These are phyloP conservation scores for Cryptosporidium canis DNA, from an alignment of 169 alveolate genomes.

Conservation along the genomic window DNA sequence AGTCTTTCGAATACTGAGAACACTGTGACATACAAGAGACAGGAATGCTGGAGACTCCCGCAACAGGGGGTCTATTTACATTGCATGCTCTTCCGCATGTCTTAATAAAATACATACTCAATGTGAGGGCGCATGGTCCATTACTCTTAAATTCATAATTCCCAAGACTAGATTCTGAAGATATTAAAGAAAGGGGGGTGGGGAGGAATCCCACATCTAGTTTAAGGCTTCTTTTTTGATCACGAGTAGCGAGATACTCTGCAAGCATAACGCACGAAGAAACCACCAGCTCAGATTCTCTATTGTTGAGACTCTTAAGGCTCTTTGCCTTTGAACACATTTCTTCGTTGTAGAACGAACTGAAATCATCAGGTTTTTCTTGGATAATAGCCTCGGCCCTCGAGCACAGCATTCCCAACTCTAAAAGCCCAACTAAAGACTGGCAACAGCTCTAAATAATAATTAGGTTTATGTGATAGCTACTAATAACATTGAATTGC, in stretches of 20 bases:
- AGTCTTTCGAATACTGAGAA: conserved; percentile 15
- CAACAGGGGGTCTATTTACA: conserved; percentile 17
- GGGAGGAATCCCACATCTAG: conserved; percentile 12
- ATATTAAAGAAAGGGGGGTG: conserved; percentile 40
- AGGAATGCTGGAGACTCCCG: conserved; percentile 43
- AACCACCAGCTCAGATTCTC: neutral
- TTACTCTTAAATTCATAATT: neutral
- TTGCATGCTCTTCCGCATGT: conserved; percentile 67
- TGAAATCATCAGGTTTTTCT: neutral
- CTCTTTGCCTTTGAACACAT: neutral
- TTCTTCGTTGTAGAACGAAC: neutral
- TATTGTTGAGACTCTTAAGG: neutral
- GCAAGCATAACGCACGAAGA: conserved; percentile 46
- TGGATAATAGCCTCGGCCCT: neutral
- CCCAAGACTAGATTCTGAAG: conserved; percentile 12
- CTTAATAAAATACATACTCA: conserved; percentile 57
- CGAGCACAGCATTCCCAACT: conserved; percentile 28
- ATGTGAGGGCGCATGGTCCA: conserved; percentile 28
- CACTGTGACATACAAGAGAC: conserved; percentile 35
- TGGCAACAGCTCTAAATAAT: conserved; percentile 36
- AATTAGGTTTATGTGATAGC: neutral
- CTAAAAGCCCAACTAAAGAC: conserved; percentile 18
- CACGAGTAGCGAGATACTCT: conserved; percentile 6
- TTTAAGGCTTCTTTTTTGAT: conserved; percentile 30
- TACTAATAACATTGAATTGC: neutral